Conservation (phyloP, 164 flowering plant species). For the Tinospora cordifolia region DNA sequence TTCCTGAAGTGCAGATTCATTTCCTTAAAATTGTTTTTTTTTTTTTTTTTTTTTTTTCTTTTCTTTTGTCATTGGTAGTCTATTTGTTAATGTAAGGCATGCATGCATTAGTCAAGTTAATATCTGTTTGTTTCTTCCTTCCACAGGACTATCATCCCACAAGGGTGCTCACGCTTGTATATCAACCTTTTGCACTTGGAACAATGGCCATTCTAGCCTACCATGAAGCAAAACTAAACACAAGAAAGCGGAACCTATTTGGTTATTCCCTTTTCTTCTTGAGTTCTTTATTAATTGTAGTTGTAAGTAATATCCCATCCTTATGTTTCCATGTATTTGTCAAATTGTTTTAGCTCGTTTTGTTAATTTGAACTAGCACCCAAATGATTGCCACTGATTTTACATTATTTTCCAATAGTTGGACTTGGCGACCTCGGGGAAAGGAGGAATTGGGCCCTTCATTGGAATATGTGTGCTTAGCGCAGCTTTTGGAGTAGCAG, state of each 20-base stretch:
- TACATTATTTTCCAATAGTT: conserved; percentile 28
- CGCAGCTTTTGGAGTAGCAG: conserved; percentile 66
- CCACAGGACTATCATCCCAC: conserved; percentile 33
- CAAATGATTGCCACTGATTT: background rate
- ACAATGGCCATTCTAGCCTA: conserved; percentile 28
- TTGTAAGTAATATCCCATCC: conserved; percentile 37
- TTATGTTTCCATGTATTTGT: background rate
- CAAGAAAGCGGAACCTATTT: conserved; percentile 31
- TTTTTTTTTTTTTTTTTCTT: background rate
- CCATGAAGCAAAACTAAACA: conserved; percentile 36
- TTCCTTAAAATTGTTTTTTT: background rate
- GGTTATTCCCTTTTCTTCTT: conserved; percentile 60
- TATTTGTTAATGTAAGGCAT: background rate
- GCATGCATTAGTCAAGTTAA: background rate
- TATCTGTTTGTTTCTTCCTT: background rate
- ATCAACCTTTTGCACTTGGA: conserved; percentile 41
- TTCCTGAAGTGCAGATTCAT: background rate
- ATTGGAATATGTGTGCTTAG: conserved; percentile 50
- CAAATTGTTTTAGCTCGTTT: background rate
- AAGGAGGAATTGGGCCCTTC: conserved; percentile 54
- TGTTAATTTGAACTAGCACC: background rate
- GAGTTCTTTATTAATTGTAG: conserved; percentile 43
- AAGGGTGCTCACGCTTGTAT: conserved; percentile 38
- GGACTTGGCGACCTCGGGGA: conserved; percentile 66
- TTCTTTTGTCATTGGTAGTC: no score